phyloP scores from a whole-genome alignment of 345 rosid species.

The Balakata baccata region DNA sequence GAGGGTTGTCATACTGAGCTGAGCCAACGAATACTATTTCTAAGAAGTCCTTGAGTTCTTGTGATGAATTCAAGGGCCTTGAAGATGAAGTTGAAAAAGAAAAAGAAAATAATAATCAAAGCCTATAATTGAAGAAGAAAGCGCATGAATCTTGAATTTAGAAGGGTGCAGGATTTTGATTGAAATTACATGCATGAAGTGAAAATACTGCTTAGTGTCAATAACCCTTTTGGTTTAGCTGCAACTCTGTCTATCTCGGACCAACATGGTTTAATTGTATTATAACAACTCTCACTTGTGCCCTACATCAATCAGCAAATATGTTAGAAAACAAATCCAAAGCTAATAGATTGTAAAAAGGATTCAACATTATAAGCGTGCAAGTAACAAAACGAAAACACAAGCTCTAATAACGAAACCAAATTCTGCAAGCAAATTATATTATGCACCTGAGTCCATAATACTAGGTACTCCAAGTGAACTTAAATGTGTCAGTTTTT shows the following conservation, averaged over 20 bases:
- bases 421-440: too few relatives aligned
- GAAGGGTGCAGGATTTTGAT: background rate
- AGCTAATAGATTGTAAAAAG: too few relatives aligned
- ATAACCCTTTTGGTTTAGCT: slow-evolving; percentile 18
- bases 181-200: slow-evolving; percentile 13
- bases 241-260: slow-evolving; percentile 29
- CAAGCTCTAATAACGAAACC: too few relatives aligned
- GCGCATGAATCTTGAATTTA: background rate
- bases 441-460: too few relatives aligned
- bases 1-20: slow-evolving; percentile 29
- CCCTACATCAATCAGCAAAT: slow-evolving; percentile 4
- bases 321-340: background rate
- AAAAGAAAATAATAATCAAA: background rate
- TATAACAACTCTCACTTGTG: slow-evolving; percentile 29
- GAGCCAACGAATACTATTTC: background rate
- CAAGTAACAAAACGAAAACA: background rate
- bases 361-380: background rate
- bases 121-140: background rate
- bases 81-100: too few relatives aligned
- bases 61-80: slow-evolving; percentile 31
- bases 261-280: slow-evolving; percentile 30
- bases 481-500: too few relatives aligned
- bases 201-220: slow-evolving; percentile 16
- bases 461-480: too few relatives aligned
- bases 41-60: slow-evolving; percentile 23